Percentiles rank a stretch among this genome's conserved stretches.
Evolutionary conservation across 305 asterid genomes (phyloP).

Genomic region (Fraxinus angustifolia): DNA sequence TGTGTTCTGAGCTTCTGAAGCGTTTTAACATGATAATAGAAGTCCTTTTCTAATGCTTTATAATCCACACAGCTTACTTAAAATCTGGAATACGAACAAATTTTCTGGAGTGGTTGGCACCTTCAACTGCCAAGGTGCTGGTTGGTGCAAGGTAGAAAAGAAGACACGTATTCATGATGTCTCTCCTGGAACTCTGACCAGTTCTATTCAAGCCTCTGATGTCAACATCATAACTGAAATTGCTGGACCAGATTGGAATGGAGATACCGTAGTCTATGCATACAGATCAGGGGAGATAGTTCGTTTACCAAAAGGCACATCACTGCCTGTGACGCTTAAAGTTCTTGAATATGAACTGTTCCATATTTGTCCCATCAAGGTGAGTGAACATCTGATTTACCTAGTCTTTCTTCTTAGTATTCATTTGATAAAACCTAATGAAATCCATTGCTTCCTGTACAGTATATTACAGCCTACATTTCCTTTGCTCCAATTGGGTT

Average conservation of each 20-base stretch:
- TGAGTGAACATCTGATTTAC: conserved; percentile 22
- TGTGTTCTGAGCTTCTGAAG: background rate
- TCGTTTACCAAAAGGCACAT: conserved; percentile 66
- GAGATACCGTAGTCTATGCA: conserved; percentile 64
- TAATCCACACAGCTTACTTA: conserved; percentile 75
- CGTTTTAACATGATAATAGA: conserved; percentile 5
- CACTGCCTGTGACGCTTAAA: conserved; percentile 71
- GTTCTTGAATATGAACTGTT: conserved; percentile 86
- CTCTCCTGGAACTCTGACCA: conserved; percentile 79
- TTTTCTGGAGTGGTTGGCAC: conserved; percentile 84
- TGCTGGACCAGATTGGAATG: conserved; percentile 77
- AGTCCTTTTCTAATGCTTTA: background rate
- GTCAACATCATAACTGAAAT: conserved; percentile 58
- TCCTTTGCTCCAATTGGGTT: conserved; percentile 80
- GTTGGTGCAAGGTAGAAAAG: conserved; percentile 84
- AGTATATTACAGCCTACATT: conserved; percentile 45
- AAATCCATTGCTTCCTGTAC: conserved; percentile 10
- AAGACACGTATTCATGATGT: conserved; percentile 81
- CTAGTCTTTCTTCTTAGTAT: background rate
- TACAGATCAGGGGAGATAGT: conserved; percentile 58
- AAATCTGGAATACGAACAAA: conserved; percentile 86
- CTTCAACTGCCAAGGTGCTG: conserved; percentile 99
- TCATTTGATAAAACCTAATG: background rate
- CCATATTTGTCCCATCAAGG: conserved; percentile 85
- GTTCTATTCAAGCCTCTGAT: conserved; percentile 64